Evolutionary conservation across 257 asterid genomes (phyloP), one percentile per base, ranked within the genome.

Genomic region (Ballota nigra): DNA sequence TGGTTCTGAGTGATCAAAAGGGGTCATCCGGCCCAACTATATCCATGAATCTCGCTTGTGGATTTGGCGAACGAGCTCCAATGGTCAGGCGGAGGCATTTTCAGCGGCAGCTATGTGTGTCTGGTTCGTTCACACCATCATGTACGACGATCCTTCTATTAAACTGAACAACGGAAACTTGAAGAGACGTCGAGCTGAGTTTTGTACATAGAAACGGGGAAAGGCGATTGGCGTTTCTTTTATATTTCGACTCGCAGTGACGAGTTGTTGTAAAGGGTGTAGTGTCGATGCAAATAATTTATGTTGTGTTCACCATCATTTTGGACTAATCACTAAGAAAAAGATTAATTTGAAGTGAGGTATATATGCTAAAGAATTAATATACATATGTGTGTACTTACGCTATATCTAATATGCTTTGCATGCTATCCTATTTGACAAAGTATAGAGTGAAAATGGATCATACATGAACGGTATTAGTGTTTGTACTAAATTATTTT

Each of bases 81-180:
- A 29, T 72, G n/a, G 56, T 83, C 40, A 74, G 86, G 75, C 82
- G 61, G 80, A 80, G 74, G 77, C 83, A 76, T 60, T 78, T 81
- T 49, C 88, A 69, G 49, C 86, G 88, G 69, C 86, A 86, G 81
- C 65, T 77, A 6, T 58, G 79, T 22, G 66, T 77, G 40, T 82
- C 74, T 60, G 81, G 82, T 61, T 85, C 77, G 56, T 67, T 83
- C 70, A 79, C 85, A 24, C 79, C 87, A 38, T 57, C 79, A 22
- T 81, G 84, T 75, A 77, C 87, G 70, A 77, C 86, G 68, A 80
- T 71, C 70, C 78, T 80, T 60, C 68, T 85, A 64, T 82, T 85
- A 72, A 80, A 67, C 82, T 88, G 78, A 84, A 43, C 7, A 2
- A 13, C 29, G 51, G 11, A 18, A 8, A 40, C 12, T 18, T 74